These are phyloP conservation scores for Hyphodiscus sp. DNA, from an alignment of 2,329 filamentous ascomycete genomes.

Conservation along the genomic window DNA sequence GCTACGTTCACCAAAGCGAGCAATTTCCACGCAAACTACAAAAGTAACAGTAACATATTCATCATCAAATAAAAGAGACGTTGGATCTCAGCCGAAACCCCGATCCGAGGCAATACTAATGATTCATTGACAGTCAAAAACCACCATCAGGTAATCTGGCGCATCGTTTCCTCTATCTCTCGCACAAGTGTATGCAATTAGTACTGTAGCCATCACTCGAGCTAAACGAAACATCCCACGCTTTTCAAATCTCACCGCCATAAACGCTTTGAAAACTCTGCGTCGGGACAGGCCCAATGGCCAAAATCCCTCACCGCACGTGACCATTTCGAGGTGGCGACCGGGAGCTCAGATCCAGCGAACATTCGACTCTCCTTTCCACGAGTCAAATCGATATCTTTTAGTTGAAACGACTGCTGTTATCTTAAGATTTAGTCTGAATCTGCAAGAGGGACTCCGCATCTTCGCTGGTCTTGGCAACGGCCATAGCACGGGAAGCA, in stretches of 20 bases:
- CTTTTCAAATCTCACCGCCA: constrained; percentile 20
- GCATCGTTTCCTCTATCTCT: constrained; percentile 5
- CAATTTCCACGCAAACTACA: no score
- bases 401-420: no score
- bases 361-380: background rate
- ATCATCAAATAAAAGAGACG: no score
- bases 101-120: background rate
- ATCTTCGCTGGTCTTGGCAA: no score
- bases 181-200: background rate
- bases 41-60: no score
- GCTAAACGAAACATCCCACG: constrained; percentile 16
- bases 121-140: background rate
- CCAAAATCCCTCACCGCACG: constrained; percentile 12
- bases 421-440: no score
- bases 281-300: constrained; percentile 8
- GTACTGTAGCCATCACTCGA: constrained; percentile 16
- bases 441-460: no score
- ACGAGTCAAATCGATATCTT: no score
- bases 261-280: background rate
- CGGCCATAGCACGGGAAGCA: no score
- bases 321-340: background rate
- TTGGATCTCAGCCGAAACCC: no score
- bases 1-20: no score
- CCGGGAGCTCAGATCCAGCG: background rate
- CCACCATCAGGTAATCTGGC: background rate